Evolutionary conservation across 2,329 filamentous ascomycete genomes (phyloP).

Genomic region (Neofusicoccum parvum): DNA sequence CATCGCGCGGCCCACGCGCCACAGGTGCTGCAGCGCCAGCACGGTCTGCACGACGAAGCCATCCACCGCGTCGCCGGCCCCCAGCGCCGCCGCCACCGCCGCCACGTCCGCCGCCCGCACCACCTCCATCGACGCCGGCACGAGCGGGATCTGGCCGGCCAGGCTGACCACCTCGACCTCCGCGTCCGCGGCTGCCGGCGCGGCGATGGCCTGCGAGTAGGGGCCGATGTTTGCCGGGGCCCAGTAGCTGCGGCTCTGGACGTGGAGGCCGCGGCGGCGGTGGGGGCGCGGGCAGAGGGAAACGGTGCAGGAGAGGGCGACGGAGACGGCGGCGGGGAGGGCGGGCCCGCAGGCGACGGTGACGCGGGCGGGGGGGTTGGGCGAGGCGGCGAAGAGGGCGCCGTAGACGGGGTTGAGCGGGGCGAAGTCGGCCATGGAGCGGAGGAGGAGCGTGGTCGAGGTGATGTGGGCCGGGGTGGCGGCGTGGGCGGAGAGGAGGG

Average conservation of each 20-base stretch:
- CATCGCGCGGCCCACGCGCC: constrained; percentile 75
- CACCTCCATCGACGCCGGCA: constrained; percentile 76
- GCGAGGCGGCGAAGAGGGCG: constrained; percentile 65
- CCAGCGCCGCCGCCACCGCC: too few relatives aligned
- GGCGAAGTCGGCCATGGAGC: constrained; percentile 78
- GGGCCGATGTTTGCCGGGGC: constrained; percentile 96
- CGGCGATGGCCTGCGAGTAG: constrained; percentile 83
- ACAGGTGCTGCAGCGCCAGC: constrained; percentile 85
- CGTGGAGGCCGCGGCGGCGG: constrained; percentile 66
- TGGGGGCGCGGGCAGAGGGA: constrained; percentile 30
- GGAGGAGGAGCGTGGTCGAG: constrained; percentile 67
- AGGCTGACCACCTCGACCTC: constrained; percentile 59
- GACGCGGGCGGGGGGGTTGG: constrained; percentile 83
- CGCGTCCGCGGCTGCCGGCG: constrained; percentile 40
- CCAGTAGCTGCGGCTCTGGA: constrained; percentile 95
- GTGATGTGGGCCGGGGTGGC: constrained; percentile 34
- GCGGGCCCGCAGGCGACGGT: constrained; percentile 75
- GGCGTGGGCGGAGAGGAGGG: constrained; percentile 30
- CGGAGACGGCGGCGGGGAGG: constrained; percentile 58
- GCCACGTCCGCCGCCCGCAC: constrained; percentile 29
- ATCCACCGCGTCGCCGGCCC: too few relatives aligned
- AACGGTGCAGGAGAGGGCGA: constrained; percentile 56
- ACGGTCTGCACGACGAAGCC: constrained; percentile 62
- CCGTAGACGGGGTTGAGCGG: constrained; percentile 76
- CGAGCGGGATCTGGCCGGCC: constrained; percentile 88